phyloP scores from a whole-genome alignment of 2,329 filamentous ascomycete genomes.

The Aphanoascus verrucosus region DNA sequence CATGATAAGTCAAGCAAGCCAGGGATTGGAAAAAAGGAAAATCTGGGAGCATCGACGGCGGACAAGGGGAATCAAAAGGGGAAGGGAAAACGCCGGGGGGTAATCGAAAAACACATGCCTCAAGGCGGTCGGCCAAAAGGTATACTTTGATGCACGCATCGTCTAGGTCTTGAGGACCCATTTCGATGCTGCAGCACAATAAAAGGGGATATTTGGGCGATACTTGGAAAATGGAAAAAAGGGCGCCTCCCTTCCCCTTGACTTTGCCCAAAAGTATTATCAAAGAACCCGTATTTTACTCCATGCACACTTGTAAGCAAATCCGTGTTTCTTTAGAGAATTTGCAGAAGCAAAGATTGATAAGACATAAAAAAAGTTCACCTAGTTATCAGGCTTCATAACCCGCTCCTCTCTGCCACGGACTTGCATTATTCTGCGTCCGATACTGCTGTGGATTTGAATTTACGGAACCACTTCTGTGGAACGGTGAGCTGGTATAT shows the following conservation, averaged over 20 bases:
- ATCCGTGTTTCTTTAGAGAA: background rate
- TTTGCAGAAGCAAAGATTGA: background rate
- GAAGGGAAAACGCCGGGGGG: background rate
- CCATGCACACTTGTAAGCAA: background rate
- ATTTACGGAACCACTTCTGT: conserved; percentile 23
- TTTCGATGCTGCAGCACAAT: conserved; percentile 16
- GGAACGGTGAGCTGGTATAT: conserved; percentile 26
- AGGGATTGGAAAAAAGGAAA: background rate
- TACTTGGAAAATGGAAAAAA: background rate
- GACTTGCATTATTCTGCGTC: conserved; percentile 46
- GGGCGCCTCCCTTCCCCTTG: background rate
- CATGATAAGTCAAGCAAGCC: conserved; percentile 13
- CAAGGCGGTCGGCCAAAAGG: background rate
- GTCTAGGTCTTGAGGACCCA: background rate
- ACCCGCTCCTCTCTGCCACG: conserved; percentile 56
- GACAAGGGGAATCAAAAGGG: background rate
- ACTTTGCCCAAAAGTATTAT: background rate
- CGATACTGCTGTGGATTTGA: conserved; percentile 29
- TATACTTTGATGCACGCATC: background rate
- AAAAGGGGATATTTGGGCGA: background rate
- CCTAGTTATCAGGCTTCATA: conserved; percentile 54
- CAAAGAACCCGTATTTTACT: background rate
- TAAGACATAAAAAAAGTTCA: no score
- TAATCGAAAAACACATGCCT: background rate
- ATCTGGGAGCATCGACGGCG: background rate